These are phyloP conservation scores for Agapanthus africanus DNA, from an alignment of 106 monocot genomes.

Conservation along the genomic window DNA sequence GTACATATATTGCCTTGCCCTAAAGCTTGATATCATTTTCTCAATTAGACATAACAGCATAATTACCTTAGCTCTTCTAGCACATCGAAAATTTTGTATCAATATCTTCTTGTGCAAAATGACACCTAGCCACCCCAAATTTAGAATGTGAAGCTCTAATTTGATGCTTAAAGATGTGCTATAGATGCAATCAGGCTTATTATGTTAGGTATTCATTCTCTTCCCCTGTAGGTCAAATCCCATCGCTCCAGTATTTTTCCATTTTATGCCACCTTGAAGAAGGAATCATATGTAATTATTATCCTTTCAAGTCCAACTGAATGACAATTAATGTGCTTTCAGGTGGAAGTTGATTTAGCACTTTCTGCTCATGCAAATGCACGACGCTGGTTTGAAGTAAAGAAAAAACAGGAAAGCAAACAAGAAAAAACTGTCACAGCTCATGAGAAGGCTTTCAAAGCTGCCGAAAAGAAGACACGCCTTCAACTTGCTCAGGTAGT, in stretches of 20 bases:
- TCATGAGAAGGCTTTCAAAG: constrained; percentile 98
- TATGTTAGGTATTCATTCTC: background rate
- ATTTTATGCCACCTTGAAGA: background rate
- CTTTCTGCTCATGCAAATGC: constrained; percentile 99
- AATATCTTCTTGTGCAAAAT: background rate
- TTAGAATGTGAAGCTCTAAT: no score
- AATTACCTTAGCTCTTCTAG: background rate
- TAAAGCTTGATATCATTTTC: background rate
- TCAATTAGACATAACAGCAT: background rate
- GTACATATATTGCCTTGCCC: background rate
- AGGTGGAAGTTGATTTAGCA: constrained; percentile 97
- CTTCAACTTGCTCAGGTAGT: constrained; percentile 90
- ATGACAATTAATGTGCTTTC: constrained; percentile 9
- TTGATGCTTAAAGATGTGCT: background rate
- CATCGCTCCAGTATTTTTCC: background rate
- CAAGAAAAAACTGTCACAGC: constrained; percentile 94
- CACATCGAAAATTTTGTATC: background rate
- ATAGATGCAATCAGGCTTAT: background rate
- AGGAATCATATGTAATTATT: background rate
- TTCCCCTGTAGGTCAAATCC: background rate
- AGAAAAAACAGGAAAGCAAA: constrained; percentile 94
- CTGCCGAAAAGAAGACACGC: constrained; percentile 92
- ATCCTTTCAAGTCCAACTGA: no score
- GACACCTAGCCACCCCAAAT: no score
- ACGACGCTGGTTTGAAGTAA: constrained; percentile 84